These are phyloP conservation scores for Fagus sylvatica DNA, from an alignment of 306 rosid species.

Conservation along the genomic window DNA sequence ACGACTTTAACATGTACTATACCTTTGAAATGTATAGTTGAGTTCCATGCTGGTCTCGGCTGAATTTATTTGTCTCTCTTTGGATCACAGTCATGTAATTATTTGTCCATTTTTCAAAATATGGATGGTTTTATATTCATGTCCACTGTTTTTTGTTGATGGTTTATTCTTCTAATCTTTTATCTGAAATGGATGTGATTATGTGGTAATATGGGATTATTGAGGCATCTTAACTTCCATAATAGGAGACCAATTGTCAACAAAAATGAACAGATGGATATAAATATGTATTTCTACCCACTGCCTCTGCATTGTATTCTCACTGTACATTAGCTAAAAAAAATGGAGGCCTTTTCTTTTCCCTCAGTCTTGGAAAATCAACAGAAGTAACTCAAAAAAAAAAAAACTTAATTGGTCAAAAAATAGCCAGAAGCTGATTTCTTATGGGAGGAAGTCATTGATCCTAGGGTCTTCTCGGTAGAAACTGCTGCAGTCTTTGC, in stretches of 20 bases:
- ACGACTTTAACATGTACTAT: neutral
- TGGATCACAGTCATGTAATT: neutral
- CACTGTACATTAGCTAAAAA: too few relatives aligned
- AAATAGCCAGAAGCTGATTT: constrained; percentile 30
- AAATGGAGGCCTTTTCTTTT: neutral
- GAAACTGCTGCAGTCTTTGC: constrained; percentile 28
- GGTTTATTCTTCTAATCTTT: too few relatives aligned
- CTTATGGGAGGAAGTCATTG: constrained; percentile 30
- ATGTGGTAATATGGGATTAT: too few relatives aligned
- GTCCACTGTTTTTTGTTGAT: neutral
- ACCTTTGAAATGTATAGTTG: neutral
- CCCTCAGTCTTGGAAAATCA: neutral
- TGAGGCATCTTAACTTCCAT: too few relatives aligned
- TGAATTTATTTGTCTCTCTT: neutral
- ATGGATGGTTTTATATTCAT: neutral
- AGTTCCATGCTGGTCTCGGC: neutral
- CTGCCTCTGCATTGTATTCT: too few relatives aligned
- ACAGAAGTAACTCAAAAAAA: neutral
- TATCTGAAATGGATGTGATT: too few relatives aligned
- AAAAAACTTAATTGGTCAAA: constrained; percentile 34
- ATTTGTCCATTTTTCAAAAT: neutral
- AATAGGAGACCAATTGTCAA: too few relatives aligned
- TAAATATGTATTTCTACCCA: too few relatives aligned
- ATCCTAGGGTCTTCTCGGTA: constrained; percentile 28
- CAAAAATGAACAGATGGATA: neutral